A percentile compares a stretch with the other conserved stretches of the same genome.
These are phyloP conservation scores for Xylariaceae sp. DNA, from an alignment of 2,329 filamentous ascomycete genomes.

Conservation along the genomic window DNA sequence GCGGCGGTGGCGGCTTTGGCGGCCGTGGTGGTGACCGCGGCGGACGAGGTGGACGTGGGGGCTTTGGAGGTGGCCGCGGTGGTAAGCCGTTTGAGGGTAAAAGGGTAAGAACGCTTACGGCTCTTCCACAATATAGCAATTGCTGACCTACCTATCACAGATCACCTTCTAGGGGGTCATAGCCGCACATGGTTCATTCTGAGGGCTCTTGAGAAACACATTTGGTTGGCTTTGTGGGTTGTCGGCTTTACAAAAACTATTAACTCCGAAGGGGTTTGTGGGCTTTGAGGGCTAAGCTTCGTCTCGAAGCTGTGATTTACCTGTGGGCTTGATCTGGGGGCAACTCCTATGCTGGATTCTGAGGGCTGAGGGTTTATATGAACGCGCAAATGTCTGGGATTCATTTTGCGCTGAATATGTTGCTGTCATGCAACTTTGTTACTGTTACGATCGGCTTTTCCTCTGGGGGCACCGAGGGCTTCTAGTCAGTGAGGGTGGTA, in stretches of 20 bases:
- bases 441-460: conserved; percentile 41
- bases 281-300: conserved; percentile 61
- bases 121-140: not conserved
- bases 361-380: conserved; percentile 39
- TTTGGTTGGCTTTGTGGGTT: conserved; percentile 62
- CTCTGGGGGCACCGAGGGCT: conserved; percentile 46
- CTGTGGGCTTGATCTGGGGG: conserved; percentile 59
- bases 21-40: conserved; percentile 59
- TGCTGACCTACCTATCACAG: conserved; percentile 15
- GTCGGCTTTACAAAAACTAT: conserved; percentile 58
- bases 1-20: conserved; percentile 58
- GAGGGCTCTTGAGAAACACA: conserved; percentile 54
- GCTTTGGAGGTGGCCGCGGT: conserved; percentile 54
- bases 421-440: conserved; percentile 13
- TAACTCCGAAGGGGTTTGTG: conserved; percentile 50
- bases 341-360: conserved; percentile 41
- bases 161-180: conserved; percentile 57
- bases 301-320: conserved; percentile 56
- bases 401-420: conserved; percentile 26
- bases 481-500: conserved; percentile 41
- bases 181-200: conserved; percentile 49
- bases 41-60: conserved; percentile 45
- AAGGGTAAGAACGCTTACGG: conserved; percentile 57
- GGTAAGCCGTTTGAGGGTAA: conserved; percentile 74
- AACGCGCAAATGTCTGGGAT: conserved; percentile 32